A percentile compares a stretch with the other conserved stretches of the same genome.
Conservation (phyloP, 225 moss, liverwort and hornwort genomes). For the Sphagnum tenellum region DNA sequence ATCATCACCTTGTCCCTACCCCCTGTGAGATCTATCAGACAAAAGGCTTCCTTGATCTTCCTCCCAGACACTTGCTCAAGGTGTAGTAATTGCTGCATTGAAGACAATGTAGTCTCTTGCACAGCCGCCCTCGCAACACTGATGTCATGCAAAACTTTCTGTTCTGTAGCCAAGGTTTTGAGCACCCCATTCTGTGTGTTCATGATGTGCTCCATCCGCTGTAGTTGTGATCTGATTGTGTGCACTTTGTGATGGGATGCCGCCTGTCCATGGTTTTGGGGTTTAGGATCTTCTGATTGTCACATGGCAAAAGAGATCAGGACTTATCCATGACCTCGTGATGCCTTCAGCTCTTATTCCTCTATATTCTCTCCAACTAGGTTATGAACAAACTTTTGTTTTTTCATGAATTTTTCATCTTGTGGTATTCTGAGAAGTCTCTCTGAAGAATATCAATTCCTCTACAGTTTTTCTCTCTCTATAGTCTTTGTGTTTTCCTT, state of each 20-base stretch:
- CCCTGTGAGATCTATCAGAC: slow-evolving; percentile 16
- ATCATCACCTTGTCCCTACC: slow-evolving; percentile 3
- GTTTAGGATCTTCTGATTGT: neutral
- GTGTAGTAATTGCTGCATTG: slow-evolving; percentile 34
- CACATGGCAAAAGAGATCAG: too few species aligned
- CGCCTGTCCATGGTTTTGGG: slow-evolving; percentile 7
- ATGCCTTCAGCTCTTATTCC: too few species aligned
- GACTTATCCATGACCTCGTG: too few species aligned
- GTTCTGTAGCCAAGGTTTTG: slow-evolving; percentile 26
- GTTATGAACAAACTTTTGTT: too few species aligned
- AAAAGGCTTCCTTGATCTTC: slow-evolving; percentile 27
- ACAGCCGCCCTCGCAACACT: slow-evolving; percentile 25
- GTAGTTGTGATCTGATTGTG: slow-evolving; percentile 16
- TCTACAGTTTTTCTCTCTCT: too few species aligned
- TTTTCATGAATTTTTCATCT: too few species aligned
- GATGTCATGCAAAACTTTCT: slow-evolving; percentile 27
- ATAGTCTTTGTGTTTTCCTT: too few species aligned
- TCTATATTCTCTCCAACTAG: too few species aligned
- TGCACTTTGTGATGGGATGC: slow-evolving; percentile 27
- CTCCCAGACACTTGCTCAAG: slow-evolving; percentile 41
- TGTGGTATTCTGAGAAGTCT: too few species aligned
- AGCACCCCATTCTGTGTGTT: slow-evolving; percentile 22
- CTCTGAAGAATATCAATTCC: too few species aligned
- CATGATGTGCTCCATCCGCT: slow-evolving; percentile 25
- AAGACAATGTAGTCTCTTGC: slow-evolving; percentile 28